phyloP scores from a whole-genome alignment of 2,329 filamentous ascomycete genomes.

The Colletotrichum sp. region DNA sequence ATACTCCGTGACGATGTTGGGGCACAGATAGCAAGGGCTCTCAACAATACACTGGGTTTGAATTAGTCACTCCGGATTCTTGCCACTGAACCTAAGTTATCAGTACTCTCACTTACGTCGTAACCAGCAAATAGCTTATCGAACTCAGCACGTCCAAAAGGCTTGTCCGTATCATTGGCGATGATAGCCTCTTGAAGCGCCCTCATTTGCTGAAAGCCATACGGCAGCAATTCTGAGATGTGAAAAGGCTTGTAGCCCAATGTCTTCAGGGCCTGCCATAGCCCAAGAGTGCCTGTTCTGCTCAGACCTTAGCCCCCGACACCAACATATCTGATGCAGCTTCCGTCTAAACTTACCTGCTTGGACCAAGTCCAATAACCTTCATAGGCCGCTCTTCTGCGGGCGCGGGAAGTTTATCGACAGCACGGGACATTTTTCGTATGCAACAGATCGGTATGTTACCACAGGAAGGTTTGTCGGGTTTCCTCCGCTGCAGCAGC shows the following conservation, averaged over 20 bases:
- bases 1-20: constrained; percentile 29
- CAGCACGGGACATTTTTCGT: constrained; percentile 2
- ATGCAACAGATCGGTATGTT: not conserved
- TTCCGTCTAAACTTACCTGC: not conserved
- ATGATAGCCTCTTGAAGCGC: constrained; percentile 33
- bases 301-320: not conserved
- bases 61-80: not conserved
- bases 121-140: constrained; percentile 45
- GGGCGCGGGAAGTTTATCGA: constrained; percentile 14
- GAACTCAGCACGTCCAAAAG: constrained; percentile 39
- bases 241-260: constrained; percentile 43
- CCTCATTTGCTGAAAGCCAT: constrained; percentile 27
- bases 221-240: constrained; percentile 33
- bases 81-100: not conserved
- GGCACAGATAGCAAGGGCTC: constrained; percentile 32
- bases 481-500: not conserved
- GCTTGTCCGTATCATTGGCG: constrained; percentile 27
- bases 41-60: not conserved
- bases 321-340: not conserved
- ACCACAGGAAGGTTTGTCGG: not conserved
- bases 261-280: constrained; percentile 37
- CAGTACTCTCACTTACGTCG: constrained; percentile 24
- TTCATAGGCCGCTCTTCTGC: constrained; percentile 1
- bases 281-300: constrained; percentile 40
- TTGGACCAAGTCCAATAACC: constrained; percentile 14